Conservation (phyloP, 306 rosid species). For the Vigna unguiculata region DNA sequence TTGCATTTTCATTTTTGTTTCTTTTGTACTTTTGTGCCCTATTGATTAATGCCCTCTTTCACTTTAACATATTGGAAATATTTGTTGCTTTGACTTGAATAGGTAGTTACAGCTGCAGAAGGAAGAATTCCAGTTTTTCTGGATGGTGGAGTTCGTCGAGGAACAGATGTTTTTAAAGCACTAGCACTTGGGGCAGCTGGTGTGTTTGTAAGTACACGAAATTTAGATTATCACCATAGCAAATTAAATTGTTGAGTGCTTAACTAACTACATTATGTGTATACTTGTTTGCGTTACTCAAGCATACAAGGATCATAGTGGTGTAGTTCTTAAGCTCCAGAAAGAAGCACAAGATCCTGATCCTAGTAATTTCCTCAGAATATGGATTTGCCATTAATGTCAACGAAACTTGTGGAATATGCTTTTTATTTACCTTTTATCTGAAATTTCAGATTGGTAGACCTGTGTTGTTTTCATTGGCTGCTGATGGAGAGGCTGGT, state of each 20-base stretch:
- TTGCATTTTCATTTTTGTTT: background rate
- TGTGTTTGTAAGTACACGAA: conserved; percentile 69
- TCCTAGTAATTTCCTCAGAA: background rate
- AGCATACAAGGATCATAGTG: conserved; percentile 16
- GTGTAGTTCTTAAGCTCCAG: background rate
- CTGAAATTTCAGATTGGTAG: conserved; percentile 76
- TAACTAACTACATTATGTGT: background rate
- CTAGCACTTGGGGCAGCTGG: conserved; percentile 96
- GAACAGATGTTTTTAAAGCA: conserved; percentile 97
- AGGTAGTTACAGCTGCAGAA: conserved; percentile 89
- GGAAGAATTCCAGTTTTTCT: conserved; percentile 87
- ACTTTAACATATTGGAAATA: conserved; percentile 6
- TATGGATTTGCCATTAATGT: background rate
- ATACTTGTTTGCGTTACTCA: background rate
- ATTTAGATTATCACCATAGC: conserved; percentile 9
- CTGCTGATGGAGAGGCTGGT: conserved; percentile 93
- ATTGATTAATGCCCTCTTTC: conserved; percentile 1
- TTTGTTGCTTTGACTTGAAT: conserved; percentile 19
- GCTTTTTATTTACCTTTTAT: background rate
- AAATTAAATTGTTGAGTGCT: conserved; percentile 14
- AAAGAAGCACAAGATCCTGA: conserved; percentile 5
- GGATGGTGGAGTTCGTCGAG: conserved; percentile 92
- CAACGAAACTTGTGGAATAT: conserved; percentile 6
- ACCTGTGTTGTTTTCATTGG: conserved; percentile 91
- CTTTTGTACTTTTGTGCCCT: background rate